Evolutionary conservation across 2,329 filamentous ascomycete species (phyloP).

Genomic region (Corynespora cassiicola): DNA sequence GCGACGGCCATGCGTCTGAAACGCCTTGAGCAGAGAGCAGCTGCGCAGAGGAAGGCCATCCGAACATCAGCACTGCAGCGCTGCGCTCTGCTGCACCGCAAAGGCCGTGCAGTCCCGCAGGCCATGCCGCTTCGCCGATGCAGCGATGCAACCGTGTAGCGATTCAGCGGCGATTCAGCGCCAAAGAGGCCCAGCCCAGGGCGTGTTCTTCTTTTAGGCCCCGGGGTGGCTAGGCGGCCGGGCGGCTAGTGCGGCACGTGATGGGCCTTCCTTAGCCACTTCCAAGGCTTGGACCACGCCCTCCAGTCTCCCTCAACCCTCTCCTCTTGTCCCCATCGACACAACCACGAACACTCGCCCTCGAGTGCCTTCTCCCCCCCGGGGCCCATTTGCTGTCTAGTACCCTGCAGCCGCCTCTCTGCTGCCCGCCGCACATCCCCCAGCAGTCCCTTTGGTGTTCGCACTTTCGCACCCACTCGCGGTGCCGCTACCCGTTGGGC

Average conservation of each 20-base stretch:
- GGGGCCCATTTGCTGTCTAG: constrained; percentile 33
- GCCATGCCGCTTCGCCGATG: too few species aligned
- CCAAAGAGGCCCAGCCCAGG: too few species aligned
- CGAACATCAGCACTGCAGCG: too few species aligned
- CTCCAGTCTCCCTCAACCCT: constrained; percentile 22
- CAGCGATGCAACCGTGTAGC: too few species aligned
- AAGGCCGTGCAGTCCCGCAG: too few species aligned
- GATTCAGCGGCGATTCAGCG: too few species aligned
- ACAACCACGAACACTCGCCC: constrained; percentile 24
- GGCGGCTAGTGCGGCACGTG: constrained; percentile 17
- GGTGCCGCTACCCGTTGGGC: constrained; percentile 44
- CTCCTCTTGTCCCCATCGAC: constrained; percentile 24
- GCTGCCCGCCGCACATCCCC: constrained; percentile 14
- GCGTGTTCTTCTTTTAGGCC: constrained; percentile 13
- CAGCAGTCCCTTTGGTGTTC: constrained; percentile 20
- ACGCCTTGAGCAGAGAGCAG: constrained; percentile 22
- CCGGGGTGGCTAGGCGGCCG: constrained; percentile 8
- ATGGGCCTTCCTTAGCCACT: constrained; percentile 13
- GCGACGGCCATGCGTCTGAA: constrained; percentile 19
- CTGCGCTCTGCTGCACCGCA: too few species aligned
- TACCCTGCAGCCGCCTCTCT: constrained; percentile 38
- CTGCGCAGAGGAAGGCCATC: too few species aligned
- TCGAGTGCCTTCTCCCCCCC: constrained; percentile 32
- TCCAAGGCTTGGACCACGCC: constrained; percentile 18
- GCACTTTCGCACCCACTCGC: constrained; percentile 17